Evolutionary conservation across 495 filamentous ascomycete species (phyloP).

Genomic region (Lasiosphaeris hirsuta): DNA sequence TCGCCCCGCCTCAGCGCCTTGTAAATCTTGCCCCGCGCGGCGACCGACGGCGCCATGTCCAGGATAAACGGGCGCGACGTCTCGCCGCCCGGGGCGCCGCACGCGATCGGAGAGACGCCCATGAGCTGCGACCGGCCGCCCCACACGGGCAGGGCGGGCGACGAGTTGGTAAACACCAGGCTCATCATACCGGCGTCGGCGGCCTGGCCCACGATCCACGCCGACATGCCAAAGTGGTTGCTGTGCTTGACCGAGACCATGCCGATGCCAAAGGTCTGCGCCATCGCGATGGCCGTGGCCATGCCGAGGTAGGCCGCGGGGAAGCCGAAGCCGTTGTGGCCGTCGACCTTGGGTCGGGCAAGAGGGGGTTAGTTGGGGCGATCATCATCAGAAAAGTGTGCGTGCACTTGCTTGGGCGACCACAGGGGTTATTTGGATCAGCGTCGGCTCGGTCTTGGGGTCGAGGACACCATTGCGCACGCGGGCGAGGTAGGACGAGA

Average conservation of each 20-base stretch:
- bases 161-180: constrained; percentile 77
- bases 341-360: constrained; percentile 48
- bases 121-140: constrained; percentile 64
- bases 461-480: constrained; percentile 64
- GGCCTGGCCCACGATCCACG: constrained; percentile 74
- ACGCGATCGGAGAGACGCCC: constrained; percentile 75
- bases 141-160: constrained; percentile 70
- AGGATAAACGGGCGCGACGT: constrained; percentile 57
- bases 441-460: constrained; percentile 51
- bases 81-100: constrained; percentile 60
- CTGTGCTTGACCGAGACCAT: constrained; percentile 69
- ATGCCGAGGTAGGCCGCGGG: constrained; percentile 63
- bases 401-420: constrained; percentile 51
- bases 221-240: constrained; percentile 80
- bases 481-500: constrained; percentile 70
- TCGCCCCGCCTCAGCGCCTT: constrained; percentile 68
- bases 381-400: no score
- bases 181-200: constrained; percentile 68
- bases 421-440: constrained; percentile 60
- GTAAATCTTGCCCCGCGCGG: constrained; percentile 72
- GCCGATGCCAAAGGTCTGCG: constrained; percentile 63
- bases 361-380: background rate
- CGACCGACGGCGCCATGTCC: constrained; percentile 74
- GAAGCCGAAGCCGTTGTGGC: constrained; percentile 72
- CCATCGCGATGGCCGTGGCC: constrained; percentile 60